Evolutionary conservation across 306 rosid genomes (phyloP).

Genomic region (Acacia crassicarpa): DNA sequence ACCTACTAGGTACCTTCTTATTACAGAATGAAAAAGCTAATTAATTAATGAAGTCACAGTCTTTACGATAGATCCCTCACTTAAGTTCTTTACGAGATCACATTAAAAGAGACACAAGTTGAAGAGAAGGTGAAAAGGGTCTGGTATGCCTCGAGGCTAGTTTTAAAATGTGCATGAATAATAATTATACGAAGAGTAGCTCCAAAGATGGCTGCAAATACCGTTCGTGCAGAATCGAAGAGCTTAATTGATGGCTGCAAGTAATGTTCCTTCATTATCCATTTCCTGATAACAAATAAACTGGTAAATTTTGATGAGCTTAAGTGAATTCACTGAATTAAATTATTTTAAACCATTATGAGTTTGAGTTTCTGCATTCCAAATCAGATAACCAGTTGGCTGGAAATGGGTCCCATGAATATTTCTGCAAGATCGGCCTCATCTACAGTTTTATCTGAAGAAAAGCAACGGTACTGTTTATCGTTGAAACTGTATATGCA

Average conservation of each 20-base stretch:
- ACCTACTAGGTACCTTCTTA: no score
- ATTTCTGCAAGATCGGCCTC: no score
- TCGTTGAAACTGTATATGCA: neutral
- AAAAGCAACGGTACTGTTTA: neutral
- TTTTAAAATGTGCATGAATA: constrained; percentile 38
- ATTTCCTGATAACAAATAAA: no score
- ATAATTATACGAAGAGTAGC: constrained; percentile 38
- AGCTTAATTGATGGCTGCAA: neutral
- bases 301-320: no score
- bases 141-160: constrained; percentile 21
- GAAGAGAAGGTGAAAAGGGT: constrained; percentile 35
- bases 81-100: no score
- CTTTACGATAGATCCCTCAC: no score
- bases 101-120: constrained; percentile 40
- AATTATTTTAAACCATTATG: neutral
- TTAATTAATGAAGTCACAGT: no score
- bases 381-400: constrained; percentile 54
- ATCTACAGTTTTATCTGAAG: no score
- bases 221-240: neutral
- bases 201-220: neutral
- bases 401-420: constrained; percentile 41
- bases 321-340: neutral
- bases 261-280: no score
- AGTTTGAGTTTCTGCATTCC: constrained; percentile 37
- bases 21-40: no score